phyloP scores from a whole-genome alignment of 1,139 yeast species.

The Debaryomycetaceae sp. region DNA sequence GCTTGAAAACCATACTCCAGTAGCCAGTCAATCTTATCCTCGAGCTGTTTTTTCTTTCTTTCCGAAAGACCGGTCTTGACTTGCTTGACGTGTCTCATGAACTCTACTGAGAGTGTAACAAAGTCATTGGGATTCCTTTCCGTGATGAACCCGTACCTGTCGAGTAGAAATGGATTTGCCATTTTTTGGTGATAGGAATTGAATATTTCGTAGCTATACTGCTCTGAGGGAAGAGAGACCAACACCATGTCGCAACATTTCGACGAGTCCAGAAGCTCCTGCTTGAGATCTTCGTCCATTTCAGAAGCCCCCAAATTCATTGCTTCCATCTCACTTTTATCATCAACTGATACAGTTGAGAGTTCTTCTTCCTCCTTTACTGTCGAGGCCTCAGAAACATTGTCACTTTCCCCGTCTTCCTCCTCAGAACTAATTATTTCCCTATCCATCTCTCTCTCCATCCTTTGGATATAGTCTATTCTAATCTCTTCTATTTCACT shows the following conservation, averaged over 20 bases:
- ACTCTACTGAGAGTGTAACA: conserved; percentile 54
- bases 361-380: conserved; percentile 12
- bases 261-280: conserved; percentile 31
- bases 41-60: conserved; percentile 28
- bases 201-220: conserved; percentile 54
- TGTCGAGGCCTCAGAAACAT: conserved; percentile 27
- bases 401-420: conserved; percentile 27
- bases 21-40: conserved; percentile 62
- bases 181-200: conserved; percentile 73
- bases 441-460: conserved; percentile 27
- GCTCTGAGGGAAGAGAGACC: conserved; percentile 34
- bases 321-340: conserved; percentile 6
- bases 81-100: conserved; percentile 38
- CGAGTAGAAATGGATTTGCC: conserved; percentile 60
- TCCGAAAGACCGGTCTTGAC: conserved; percentile 16
- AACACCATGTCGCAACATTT: conserved; percentile 58
- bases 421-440: conserved; percentile 19
- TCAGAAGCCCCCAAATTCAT: neutral
- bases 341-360: conserved; percentile 6
- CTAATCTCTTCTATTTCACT: conserved; percentile 22
- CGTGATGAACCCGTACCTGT: conserved; percentile 73
- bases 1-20: conserved; percentile 47
- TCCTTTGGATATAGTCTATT: conserved; percentile 29
- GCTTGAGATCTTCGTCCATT: conserved; percentile 21
- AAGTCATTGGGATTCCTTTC: conserved; percentile 53